A percentile compares a stretch with the other conserved stretches of the same genome.
phyloP scores from a whole-genome alignment of 768 basidiomycete genomes.

The Tricholoma sp. region DNA sequence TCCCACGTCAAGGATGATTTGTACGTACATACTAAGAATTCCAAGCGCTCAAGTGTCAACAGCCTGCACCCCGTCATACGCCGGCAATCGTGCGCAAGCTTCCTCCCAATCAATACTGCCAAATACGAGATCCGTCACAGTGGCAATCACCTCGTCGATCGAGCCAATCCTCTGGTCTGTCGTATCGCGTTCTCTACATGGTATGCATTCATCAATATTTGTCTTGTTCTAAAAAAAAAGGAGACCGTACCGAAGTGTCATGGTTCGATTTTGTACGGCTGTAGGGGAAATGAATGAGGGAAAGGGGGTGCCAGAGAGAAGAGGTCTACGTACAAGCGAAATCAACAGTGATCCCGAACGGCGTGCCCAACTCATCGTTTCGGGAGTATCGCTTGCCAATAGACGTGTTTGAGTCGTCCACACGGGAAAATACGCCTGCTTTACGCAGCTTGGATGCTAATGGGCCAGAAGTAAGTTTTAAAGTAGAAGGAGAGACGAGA shows the following conservation, averaged over 20 bases:
- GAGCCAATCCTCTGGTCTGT: conserved; percentile 87
- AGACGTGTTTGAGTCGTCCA: conserved; percentile 92
- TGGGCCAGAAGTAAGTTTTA: conserved; percentile 2
- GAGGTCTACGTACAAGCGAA: conserved; percentile 60
- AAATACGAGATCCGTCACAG: conserved; percentile 73
- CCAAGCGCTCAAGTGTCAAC: conserved; percentile 42
- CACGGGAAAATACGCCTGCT: conserved; percentile 86
- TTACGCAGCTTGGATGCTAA: conserved; percentile 81
- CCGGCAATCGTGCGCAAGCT: conserved; percentile 64
- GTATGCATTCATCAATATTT: background rate
- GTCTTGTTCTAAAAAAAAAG: background rate
- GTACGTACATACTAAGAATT: background rate
- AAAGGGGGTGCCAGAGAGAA: background rate
- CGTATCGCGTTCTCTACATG: conserved; percentile 83
- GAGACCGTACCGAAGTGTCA: conserved; percentile 79
- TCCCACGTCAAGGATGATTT: background rate
- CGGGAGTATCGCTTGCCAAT: conserved; percentile 97
- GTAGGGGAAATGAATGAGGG: conserved; percentile 6
- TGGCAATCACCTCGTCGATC: conserved; percentile 82
- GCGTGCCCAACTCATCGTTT: conserved; percentile 98
- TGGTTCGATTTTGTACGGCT: conserved; percentile 90
- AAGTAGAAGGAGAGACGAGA: conserved; percentile 2
- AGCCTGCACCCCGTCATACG: conserved; percentile 89
- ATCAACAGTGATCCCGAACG: conserved; percentile 93
- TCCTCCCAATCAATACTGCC: conserved; percentile 74